phyloP scores from a whole-genome alignment of 768 basidiomycete genomes.

The Coprinopsis cinerea region DNA sequence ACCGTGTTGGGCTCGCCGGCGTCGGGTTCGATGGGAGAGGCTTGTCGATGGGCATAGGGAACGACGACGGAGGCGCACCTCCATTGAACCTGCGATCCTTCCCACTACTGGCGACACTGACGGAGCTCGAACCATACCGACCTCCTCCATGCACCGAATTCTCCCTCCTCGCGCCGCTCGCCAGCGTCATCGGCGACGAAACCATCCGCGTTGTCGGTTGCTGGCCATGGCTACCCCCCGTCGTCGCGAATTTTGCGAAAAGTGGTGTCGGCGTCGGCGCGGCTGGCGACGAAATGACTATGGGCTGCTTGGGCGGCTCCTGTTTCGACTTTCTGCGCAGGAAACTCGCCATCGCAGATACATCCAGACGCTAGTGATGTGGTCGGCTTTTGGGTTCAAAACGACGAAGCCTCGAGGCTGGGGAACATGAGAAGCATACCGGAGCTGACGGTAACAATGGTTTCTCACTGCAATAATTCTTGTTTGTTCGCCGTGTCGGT shows the following conservation, averaged over 20 bases:
- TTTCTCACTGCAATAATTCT: neutral
- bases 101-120: slow-evolving; percentile 14
- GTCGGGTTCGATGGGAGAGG: slow-evolving; percentile 20
- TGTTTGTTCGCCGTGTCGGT: neutral
- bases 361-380: neutral
- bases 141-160: slow-evolving; percentile 11
- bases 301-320: slow-evolving; percentile 17
- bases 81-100: slow-evolving; percentile 12
- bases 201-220: slow-evolving; percentile 23
- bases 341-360: slow-evolving; percentile 45
- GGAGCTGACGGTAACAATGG: neutral
- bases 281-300: slow-evolving; percentile 9
- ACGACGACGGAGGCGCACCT: slow-evolving; percentile 12
- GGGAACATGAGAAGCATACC: slow-evolving; percentile 5
- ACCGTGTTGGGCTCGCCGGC: slow-evolving; percentile 9
- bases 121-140: slow-evolving; percentile 14
- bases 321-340: slow-evolving; percentile 46
- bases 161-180: slow-evolving; percentile 15
- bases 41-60: slow-evolving; percentile 20
- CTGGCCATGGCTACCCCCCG: slow-evolving; percentile 15
- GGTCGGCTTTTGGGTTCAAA: neutral
- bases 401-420: slow-evolving; percentile 8
- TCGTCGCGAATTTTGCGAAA: slow-evolving; percentile 33
- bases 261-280: slow-evolving; percentile 31
- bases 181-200: slow-evolving; percentile 33